Base-by-base conservation (phyloP, 768 basidiomycete species). In the Royoungia palumana region DNA sequence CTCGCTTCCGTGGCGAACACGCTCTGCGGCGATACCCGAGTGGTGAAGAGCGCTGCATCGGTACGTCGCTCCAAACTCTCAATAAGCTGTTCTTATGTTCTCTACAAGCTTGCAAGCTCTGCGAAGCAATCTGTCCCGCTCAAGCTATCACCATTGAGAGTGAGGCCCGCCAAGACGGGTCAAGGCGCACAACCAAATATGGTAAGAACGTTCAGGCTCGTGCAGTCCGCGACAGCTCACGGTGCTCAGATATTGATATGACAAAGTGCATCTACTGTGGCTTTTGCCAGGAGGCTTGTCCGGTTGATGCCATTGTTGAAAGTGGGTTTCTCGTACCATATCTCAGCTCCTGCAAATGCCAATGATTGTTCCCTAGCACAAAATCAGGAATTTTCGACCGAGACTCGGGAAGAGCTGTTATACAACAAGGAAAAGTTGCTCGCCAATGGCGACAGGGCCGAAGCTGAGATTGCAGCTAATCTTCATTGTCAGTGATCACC, bases 221-320 rank as follows among this genome's bases (percentile, higher is more conserved):
- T 22, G 25, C 30, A 11, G 9, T 27, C 35, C 3, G 22, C n/a
- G 9, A 24, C 9, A 20, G 25, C 27, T 50, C 42, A 46, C 10
- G 22, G 36, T 40, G 44, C 44, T 24, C 56, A 94, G 92, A 98
- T 72, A 94, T 98, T 61, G 96, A 99, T 69, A 99, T 99, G 96
- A 99, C 96, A 51, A 98, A 94, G 78, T 98, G 96, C 73, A 99
- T 99, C 63, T 99, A 99, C 76, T 99, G 96, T 71, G 96, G 96
- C 46, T 98, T 97, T 78, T 98, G 96, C 70, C 95, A 98, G 71
- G 96, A 98, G 73, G 96, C 96, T 25, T 99, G 96, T 68, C 96
- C 96, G 2, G 96, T 98, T 49, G 96, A 98, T 71, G 96, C 96
- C 51, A 98, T 99, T 60, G 96, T 99, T 46, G 96, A 98, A 76